A percentile compares a stretch with the other conserved stretches of the same genome.
Evolutionary conservation across 1,284 basidiomycete genomes (phyloP).

Genomic region (Gymnopus androsaceus): DNA sequence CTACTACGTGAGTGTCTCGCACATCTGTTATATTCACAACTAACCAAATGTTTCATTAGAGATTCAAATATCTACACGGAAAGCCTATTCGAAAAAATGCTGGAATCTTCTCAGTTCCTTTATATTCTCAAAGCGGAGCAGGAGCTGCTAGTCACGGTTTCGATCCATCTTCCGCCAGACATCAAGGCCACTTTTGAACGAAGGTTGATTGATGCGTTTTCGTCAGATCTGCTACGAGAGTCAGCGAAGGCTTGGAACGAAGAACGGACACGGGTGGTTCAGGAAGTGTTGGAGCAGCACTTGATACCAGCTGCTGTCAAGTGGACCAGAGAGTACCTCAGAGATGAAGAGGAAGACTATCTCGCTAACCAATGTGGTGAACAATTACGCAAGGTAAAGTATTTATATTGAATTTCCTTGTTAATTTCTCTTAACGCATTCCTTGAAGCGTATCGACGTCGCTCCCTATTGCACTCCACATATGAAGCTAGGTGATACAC

Average conservation of each 20-base stretch:
- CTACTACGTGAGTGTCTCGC: slow-evolving; percentile 73
- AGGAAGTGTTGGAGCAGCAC: slow-evolving; percentile 78
- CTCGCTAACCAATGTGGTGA: slow-evolving; percentile 70
- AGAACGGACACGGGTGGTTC: slow-evolving; percentile 78
- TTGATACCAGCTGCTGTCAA: slow-evolving; percentile 81
- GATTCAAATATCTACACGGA: slow-evolving; percentile 92
- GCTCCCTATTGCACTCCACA: slow-evolving; percentile 72
- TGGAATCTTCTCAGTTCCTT: slow-evolving; percentile 80
- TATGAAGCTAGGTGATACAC: slow-evolving; percentile 70
- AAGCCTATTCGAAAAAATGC: slow-evolving; percentile 81
- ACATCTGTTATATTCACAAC: background rate
- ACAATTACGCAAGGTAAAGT: slow-evolving; percentile 72
- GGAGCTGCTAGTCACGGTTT: slow-evolving; percentile 82
- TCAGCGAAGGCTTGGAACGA: slow-evolving; percentile 92
- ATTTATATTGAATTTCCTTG: slow-evolving; percentile 9
- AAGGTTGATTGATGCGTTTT: slow-evolving; percentile 79
- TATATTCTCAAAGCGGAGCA: slow-evolving; percentile 91
- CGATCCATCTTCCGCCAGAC: slow-evolving; percentile 69
- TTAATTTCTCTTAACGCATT: slow-evolving; percentile 19
- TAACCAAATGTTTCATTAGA: slow-evolving; percentile 45
- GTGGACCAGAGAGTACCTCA: slow-evolving; percentile 89
- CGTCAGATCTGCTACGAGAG: slow-evolving; percentile 85
- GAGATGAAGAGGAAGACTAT: slow-evolving; percentile 89
- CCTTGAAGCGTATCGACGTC: slow-evolving; percentile 62
- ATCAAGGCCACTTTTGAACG: slow-evolving; percentile 69